These are phyloP conservation scores for Spergularia marina DNA, from an alignment of 148 eudicot genomes.

Conservation along the genomic window DNA sequence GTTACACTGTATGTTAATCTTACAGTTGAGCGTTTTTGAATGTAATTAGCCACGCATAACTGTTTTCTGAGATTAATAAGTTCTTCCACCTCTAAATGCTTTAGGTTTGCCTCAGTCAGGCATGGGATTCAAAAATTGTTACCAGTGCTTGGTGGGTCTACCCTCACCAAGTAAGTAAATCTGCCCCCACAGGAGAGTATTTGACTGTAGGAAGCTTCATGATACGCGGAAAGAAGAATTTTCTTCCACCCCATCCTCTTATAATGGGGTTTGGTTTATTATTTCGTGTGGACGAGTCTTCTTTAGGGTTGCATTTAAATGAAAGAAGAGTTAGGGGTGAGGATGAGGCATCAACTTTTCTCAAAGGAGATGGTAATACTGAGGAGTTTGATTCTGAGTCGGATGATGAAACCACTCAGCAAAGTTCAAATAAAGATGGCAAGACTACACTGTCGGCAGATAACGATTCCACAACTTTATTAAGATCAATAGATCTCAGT, in stretches of 20 bases:
- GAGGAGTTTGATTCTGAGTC: slow-evolving; percentile 65
- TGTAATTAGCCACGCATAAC: background rate
- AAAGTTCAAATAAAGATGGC: slow-evolving; percentile 24
- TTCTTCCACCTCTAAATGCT: slow-evolving; percentile 8
- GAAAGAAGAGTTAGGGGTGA: slow-evolving; percentile 98
- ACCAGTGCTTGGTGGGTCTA: slow-evolving; percentile 99
- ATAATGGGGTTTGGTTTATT: slow-evolving; percentile 91
- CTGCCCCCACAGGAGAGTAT: slow-evolving; percentile 98
- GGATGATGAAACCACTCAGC: slow-evolving; percentile 50
- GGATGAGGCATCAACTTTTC: slow-evolving; percentile 62
- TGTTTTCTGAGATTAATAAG: slow-evolving; percentile 1
- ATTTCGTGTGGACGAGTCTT: slow-evolving; percentile 93
- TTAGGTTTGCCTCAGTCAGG: slow-evolving; percentile 97
- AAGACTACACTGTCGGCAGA: slow-evolving; percentile 24
- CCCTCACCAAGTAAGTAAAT: slow-evolving; percentile 96
- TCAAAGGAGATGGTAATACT: slow-evolving; percentile 42
- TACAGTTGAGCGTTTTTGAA: background rate
- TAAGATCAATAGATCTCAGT: slow-evolving; percentile 14
- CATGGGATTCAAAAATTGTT: slow-evolving; percentile 98
- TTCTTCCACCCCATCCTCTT: slow-evolving; percentile 96
- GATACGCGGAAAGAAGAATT: slow-evolving; percentile 98
- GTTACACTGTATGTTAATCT: slow-evolving; percentile 69
- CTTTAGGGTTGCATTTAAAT: slow-evolving; percentile 91
- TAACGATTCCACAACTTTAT: slow-evolving; percentile 18
- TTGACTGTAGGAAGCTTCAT: slow-evolving; percentile 98